Evolutionary conservation across 257 asterid species (phyloP).

Genomic region (Ophiorrhiza pumila): DNA sequence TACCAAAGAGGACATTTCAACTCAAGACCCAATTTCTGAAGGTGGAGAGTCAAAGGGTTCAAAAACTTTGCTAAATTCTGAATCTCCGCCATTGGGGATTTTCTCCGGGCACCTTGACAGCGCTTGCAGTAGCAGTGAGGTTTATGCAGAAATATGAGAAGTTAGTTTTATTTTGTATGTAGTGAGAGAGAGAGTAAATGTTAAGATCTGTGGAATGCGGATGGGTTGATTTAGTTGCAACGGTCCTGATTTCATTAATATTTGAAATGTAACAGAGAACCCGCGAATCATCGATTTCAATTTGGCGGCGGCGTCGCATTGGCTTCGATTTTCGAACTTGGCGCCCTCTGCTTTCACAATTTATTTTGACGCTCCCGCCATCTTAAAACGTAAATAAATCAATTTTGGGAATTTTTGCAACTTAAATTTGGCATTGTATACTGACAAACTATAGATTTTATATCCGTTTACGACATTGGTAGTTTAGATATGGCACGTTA

Average conservation of each 20-base stretch:
- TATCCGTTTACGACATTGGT: no score
- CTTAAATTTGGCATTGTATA: no score
- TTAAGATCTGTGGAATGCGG: not conserved
- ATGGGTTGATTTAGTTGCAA: not conserved
- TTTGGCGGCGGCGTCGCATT: not conserved
- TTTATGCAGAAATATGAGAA: no score
- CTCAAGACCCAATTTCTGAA: slow-evolving; percentile 79
- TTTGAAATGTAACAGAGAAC: no score
- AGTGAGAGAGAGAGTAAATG: not conserved
- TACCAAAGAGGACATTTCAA: slow-evolving; percentile 90
- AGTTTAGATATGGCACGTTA: no score
- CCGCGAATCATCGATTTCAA: not conserved
- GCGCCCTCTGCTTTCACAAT: not conserved
- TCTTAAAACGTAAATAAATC: not conserved
- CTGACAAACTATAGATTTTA: no score
- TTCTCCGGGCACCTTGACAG: not conserved
- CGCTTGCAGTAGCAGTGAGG: not conserved
- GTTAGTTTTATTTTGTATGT: not conserved
- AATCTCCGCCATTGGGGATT: slow-evolving; percentile 20
- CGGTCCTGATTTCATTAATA: slow-evolving; percentile 18
- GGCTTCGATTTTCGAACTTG: not conserved
- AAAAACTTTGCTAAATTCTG: slow-evolving; percentile 24
- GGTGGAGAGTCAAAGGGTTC: slow-evolving; percentile 67
- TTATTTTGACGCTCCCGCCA: not conserved
- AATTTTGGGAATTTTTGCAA: no score